Base-by-base conservation (phyloP, 2,329 filamentous ascomycete species). In the Cordyceps cateniannulata region DNA sequence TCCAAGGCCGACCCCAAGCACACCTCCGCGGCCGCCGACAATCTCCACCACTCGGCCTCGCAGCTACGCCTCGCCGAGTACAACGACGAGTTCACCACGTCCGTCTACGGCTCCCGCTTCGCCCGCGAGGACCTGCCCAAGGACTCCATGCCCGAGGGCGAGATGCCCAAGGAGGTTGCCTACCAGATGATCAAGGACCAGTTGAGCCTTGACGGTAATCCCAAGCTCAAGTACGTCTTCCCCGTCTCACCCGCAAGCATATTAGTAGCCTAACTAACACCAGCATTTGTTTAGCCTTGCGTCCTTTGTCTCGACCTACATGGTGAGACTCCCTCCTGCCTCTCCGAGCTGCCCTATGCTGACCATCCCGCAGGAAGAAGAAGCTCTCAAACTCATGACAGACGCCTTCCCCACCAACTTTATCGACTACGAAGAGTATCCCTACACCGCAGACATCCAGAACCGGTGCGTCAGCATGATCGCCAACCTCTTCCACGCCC, bases 151-250 rank as follows among this genome's bases (percentile, higher is more conserved):
- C 92, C 93, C 1, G 91, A 96, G 68, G 70, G 77, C 22, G 90
- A 96, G 76, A 96, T 97, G 93, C 93, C 93, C 49, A 86, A 85
- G 67, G 90, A 96, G 66, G 84, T 96, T 57, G 93, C 93, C n/a
- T 96, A 97, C 75, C 88, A 92, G 53, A 89, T 97, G 90, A 97
- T 97, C 81, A 93, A 91, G 79, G 93, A 97, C 73, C 91, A 96
- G 71, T 80, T 97, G 65, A 95, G 90, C 65, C 80, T 97, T 57
- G 93, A 98, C 72, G 92, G 92, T 60, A 96, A 93, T 68, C 91
- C 92, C 9, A 93, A 92, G 81, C 82, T 96, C 65, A 91, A 88
- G 87, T 90, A 76, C n/a, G 56, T 25, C 44, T 12, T 5, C 18
- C 5, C 8, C 22, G 4, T 10, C 20, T 45, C 32, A 4, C 27